phyloP scores from a whole-genome alignment of 1,284 basidiomycete species.

The Microbotryum intermedium region DNA sequence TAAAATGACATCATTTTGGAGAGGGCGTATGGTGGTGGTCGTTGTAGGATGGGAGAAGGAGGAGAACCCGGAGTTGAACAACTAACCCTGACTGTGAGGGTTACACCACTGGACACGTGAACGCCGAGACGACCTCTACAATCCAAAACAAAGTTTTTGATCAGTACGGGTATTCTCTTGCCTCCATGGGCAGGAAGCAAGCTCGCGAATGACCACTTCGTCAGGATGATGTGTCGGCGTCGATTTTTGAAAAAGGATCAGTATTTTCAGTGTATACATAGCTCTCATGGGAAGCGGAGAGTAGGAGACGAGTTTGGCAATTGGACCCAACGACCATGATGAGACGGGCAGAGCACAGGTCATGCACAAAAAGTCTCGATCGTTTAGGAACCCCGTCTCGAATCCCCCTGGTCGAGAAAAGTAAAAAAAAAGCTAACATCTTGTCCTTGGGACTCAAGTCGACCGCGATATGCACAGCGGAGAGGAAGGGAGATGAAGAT shows the following conservation, averaged over 20 bases:
- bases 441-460: neutral
- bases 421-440: neutral
- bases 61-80: neutral
- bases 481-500: neutral
- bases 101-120: neutral
- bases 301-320: conserved; percentile 19
- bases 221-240: neutral
- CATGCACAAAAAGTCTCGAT: neutral
- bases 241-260: conserved; percentile 1
- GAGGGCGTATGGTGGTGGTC: neutral
- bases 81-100: neutral
- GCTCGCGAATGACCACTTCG: neutral
- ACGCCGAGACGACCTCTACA: neutral
- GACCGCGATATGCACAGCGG: neutral
- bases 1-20: conserved; percentile 2
- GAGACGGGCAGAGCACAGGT: conserved; percentile 1
- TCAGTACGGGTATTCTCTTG: neutral
- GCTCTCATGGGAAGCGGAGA: conserved; percentile 11
- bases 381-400: neutral
- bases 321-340: neutral
- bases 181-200: neutral
- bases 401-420: neutral
- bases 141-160: neutral
- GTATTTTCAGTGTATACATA: conserved; percentile 24
- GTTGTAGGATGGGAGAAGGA: neutral